Conservation (phyloP, 2,329 filamentous ascomycete species). For the Colletotrichum sp. region DNA sequence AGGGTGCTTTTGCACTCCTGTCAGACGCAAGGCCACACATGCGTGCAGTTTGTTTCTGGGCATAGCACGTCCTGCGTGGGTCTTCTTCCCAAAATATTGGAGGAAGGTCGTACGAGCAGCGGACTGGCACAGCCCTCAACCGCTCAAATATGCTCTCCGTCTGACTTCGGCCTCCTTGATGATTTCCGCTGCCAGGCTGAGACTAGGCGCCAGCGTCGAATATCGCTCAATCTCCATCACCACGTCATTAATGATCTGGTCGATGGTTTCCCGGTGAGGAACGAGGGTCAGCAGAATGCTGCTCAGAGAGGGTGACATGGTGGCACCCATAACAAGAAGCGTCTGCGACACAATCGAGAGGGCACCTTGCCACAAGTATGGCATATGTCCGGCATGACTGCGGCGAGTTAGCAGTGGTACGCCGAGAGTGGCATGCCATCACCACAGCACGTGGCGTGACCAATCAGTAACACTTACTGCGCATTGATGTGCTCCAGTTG, state of each 20-base stretch:
- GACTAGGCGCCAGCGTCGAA: conserved; percentile 75
- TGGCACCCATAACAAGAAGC: conserved; percentile 82
- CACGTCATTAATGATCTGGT: conserved; percentile 79
- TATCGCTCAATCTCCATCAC: conserved; percentile 78
- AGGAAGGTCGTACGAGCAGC: background rate
- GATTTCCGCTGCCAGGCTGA: conserved; percentile 79
- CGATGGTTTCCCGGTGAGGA: conserved; percentile 65
- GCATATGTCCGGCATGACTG: conserved; percentile 82
- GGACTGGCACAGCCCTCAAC: conserved; percentile 36
- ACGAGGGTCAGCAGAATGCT: conserved; percentile 65
- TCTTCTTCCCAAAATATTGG: background rate
- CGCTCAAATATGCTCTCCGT: conserved; percentile 65
- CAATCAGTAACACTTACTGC: conserved; percentile 60
- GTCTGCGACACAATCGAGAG: conserved; percentile 84
- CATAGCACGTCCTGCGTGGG: background rate
- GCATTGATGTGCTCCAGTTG: conserved; percentile 81
- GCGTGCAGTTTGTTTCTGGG: background rate
- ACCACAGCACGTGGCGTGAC: conserved; percentile 10
- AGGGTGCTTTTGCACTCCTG: background rate
- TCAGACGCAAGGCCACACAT: background rate
- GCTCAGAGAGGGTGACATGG: conserved; percentile 76
- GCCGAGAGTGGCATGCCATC: background rate
- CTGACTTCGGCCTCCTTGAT: conserved; percentile 79
- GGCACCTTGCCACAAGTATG: conserved; percentile 85
- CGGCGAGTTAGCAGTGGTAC: conserved; percentile 32